Base-by-base conservation (phyloP, 495 filamentous ascomycete species). In the Penicillium cataractarum region DNA sequence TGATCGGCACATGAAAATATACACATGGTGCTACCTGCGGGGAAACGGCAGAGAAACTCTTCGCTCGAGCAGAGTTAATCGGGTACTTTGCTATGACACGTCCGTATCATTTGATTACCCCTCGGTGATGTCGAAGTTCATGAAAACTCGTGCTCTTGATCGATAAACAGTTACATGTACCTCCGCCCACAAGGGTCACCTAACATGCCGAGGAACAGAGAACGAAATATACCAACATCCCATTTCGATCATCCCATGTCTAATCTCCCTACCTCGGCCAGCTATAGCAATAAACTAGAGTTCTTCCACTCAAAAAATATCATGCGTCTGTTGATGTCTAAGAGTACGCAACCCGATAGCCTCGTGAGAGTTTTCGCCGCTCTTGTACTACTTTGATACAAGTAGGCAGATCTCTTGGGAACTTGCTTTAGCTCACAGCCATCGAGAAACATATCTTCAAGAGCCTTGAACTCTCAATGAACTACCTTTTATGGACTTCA, bases 161-260 rank as follows among this genome's bases (percentile, higher is more conserved):
- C 50, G 62, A 50, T 39, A 40, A 27, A 33, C 19, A 21, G 31
- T 15, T 17, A 44, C 37, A 48, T 58, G 57, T 21, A 46, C 40
- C 52, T 56, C 42, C 56, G 53, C 61, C 69, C 69, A 66, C 66
- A 57, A 61, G 64, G 61, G 49, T 63, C 42, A 56, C 42, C 57
- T 62, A 55, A 60, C 33, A 63, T 67, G 64, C 66, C 66, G 64
- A 65, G 66, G 66, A 58, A 71, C 60, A 61, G 42, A 39, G 39
- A 15, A 46, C 49, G 21, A 37, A 21, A 55, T 13, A 60, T 31
- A 37, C 39, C 53, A 29, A 56, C 31, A 33, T 37, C n/a, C 42
- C 37, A 55, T 21, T 51, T n/a, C 22, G 15, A 6, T 32, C 49
- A 26, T 49, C 33, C 42, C n/a, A 24, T 33, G 2, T 39, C 19